Conservation (phyloP, 768 basidiomycete genomes). For the Pisolithus tinctorius region DNA sequence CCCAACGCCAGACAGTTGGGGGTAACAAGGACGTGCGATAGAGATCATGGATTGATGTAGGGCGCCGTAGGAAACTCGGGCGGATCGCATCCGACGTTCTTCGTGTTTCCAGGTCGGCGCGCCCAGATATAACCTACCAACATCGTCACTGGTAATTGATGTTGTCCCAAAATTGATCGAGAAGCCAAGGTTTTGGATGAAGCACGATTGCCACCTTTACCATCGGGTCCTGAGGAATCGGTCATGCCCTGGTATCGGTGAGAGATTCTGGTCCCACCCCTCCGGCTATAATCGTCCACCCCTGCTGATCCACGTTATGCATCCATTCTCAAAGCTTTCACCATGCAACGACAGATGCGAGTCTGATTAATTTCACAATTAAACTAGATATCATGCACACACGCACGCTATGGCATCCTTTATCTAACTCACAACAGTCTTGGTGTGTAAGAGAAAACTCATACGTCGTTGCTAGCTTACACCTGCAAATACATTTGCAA, state of each 20-base stretch:
- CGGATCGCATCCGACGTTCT: conserved; percentile 67
- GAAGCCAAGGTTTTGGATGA: conserved; percentile 71
- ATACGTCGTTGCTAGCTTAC: conserved; percentile 35
- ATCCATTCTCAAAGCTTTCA: conserved; percentile 41
- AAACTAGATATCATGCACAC: not conserved
- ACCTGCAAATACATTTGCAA: conserved; percentile 6
- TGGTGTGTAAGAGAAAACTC: conserved; percentile 32
- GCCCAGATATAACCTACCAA: conserved; percentile 79
- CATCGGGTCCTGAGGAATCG: conserved; percentile 68
- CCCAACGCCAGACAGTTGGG: too few relatives aligned
- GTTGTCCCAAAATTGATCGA: conserved; percentile 59
- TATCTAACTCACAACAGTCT: conserved; percentile 37
- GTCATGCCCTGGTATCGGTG: conserved; percentile 48
- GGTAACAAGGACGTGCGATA: not conserved
- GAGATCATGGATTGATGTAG: conserved; percentile 67
- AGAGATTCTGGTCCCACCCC: conserved; percentile 45
- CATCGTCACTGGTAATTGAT: conserved; percentile 57
- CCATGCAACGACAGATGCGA: not conserved
- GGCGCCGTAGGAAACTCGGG: conserved; percentile 62
- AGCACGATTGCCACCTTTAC: conserved; percentile 24
- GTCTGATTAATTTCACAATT: not conserved
- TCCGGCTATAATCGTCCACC: conserved; percentile 49
- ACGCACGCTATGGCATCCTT: conserved; percentile 31
- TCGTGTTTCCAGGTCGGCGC: conserved; percentile 44
- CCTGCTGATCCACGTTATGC: conserved; percentile 67